Evolutionary conservation across 345 rosid genomes (phyloP).

Genomic region (Brassica nigra): DNA sequence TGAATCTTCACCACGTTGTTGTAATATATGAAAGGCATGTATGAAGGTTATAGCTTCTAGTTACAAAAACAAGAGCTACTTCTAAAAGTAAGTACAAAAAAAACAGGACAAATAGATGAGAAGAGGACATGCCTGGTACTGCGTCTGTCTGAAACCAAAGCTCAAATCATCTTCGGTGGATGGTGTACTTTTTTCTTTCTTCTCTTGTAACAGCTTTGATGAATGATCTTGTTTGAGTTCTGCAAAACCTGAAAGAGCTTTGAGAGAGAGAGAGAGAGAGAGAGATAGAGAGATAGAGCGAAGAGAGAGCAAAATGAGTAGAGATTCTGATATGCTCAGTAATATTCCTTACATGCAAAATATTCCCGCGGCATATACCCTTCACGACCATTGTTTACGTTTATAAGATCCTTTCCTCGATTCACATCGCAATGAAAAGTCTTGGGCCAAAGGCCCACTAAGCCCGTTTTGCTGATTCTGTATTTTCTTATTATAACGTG

Average conservation of each 20-base stretch:
- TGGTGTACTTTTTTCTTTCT: not conserved
- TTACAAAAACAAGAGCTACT: not conserved
- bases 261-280: not conserved
- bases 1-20: conserved; percentile 3
- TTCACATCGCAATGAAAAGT: not conserved
- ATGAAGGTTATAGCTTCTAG: not conserved
- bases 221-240: not conserved
- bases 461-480: not conserved
- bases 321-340: conserved; percentile 24
- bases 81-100: not conserved
- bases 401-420: not conserved
- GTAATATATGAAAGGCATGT: too few species aligned
- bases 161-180: not conserved
- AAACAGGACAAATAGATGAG: conserved; percentile 13
- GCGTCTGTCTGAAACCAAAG: conserved; percentile 23
- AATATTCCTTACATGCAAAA: conserved; percentile 41
- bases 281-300: not conserved
- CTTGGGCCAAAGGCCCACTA: conserved; percentile 10
- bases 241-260: not conserved
- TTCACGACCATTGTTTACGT: conserved; percentile 10
- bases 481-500: not conserved
- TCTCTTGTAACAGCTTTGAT: not conserved
- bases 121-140: conserved; percentile 30
- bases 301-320: conserved; percentile 20
- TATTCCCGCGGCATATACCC: conserved; percentile 36